Evolutionary conservation across 331 rosid species (phyloP), one percentile per base, ranked within the genome.

Genomic region (Dryas integrifolia): DNA sequence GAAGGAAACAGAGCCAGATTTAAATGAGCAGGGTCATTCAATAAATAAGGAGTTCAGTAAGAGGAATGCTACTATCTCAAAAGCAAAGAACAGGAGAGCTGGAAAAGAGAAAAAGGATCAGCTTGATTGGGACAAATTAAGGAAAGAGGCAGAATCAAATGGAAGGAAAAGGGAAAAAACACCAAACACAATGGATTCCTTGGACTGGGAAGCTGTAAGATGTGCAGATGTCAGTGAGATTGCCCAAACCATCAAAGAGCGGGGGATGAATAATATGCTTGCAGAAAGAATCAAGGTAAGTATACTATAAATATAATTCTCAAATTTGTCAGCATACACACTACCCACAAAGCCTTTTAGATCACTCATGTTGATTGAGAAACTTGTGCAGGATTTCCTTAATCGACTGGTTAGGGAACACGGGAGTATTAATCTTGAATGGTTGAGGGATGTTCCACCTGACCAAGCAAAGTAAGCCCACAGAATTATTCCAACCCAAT

Each of bases 241-340:
- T 74, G 96, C 99, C 18, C 60, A 84, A 6, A 76, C 86, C 72
- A 95, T 95, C 76, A 95, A 78, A 79, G 99, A 88, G 84, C 83
- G 99, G 35, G 99, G 99, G 58, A 95, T 95, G 99, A 92, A 95
- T 75, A 89, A 95, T 86, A 85, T 81, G 89, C 97, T 95, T 52
- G 99, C 96, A 45, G 90, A 78, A 51, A 85, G 99, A 58, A 95
- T 95, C 77, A 69, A 92, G 99, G 99, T 92, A 74, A 69, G 13
- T 9, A 44, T 2, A 44, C 40, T 14, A 48, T 73, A 49, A 79
- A 69, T 73, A 58, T 58, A 64, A 61, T 30, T 82, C 35, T 67
- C 50, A 26, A 40, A 26, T 49, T 30, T 44, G 35, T 66, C 65
- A 38, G 59, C 69, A 51, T 21, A 58, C 55, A 52, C 55, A 43